Conservation (phyloP, 2,329 filamentous ascomycete species). For the Alternaria rosae region DNA sequence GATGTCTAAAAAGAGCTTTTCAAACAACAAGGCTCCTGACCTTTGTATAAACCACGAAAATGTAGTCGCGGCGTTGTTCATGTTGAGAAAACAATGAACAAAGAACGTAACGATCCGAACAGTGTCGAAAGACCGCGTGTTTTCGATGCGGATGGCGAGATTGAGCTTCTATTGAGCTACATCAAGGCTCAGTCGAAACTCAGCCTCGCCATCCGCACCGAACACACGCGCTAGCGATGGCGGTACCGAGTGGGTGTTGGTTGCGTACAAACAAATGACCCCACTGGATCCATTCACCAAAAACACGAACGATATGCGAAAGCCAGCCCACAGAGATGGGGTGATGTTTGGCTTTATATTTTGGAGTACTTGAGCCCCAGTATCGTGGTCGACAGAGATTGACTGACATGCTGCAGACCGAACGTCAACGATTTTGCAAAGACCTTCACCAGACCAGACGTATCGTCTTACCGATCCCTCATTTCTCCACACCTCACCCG, state of each 20-base stretch:
- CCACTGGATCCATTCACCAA: neutral
- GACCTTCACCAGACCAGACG: neutral
- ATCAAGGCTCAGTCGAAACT: no score
- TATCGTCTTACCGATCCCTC: no score
- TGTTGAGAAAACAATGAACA: neutral
- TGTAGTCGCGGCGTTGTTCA: neutral
- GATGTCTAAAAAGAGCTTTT: no score
- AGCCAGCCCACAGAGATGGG: neutral
- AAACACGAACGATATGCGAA: neutral
- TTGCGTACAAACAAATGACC: neutral
- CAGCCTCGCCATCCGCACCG: neutral
- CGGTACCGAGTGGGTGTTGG: neutral
- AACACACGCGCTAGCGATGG: neutral
- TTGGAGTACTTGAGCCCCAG: neutral
- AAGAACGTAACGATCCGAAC: neutral
- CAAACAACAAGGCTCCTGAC: neutral
- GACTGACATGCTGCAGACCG: no score
- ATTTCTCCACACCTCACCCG: no score
- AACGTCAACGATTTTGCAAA: no score
- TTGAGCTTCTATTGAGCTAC: neutral
- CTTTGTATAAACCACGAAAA: neutral
- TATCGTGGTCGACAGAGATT: no score
- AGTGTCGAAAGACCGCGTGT: neutral
- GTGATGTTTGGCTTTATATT: neutral
- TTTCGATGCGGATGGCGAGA: neutral